Evolutionary conservation across 768 basidiomycete species (phyloP).

Genomic region (Macrolepiota albuminosa): DNA sequence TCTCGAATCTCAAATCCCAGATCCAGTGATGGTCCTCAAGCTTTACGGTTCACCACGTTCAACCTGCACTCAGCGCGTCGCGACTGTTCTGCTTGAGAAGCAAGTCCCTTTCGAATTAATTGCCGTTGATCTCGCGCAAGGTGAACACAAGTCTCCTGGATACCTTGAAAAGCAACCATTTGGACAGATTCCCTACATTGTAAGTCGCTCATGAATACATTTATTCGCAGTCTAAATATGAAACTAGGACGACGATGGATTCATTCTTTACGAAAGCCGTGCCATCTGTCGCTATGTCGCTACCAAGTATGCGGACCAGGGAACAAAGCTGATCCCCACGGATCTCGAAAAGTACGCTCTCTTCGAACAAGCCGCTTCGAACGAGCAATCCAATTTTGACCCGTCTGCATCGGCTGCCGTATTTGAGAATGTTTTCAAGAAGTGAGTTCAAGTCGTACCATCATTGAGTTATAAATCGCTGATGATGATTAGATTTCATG

Average conservation of each 20-base stretch:
- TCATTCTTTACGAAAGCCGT: constrained; percentile 35
- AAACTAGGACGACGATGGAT: constrained; percentile 18
- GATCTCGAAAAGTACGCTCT: constrained; percentile 33
- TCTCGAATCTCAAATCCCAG: not conserved
- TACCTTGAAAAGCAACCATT: constrained; percentile 45
- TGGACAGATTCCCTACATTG: constrained; percentile 33
- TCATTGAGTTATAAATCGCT: not conserved
- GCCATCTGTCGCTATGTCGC: constrained; percentile 50
- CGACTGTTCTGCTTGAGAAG: constrained; percentile 39
- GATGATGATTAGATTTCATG: constrained; percentile 33
- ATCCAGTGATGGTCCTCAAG: constrained; percentile 36
- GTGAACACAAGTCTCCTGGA: constrained; percentile 35
- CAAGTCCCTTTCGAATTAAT: constrained; percentile 43
- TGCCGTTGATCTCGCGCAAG: constrained; percentile 31
- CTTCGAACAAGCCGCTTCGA: constrained; percentile 48
- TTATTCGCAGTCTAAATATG: not conserved
- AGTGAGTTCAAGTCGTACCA: constrained; percentile 25
- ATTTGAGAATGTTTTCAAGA: constrained; percentile 46
- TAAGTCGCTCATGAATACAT: constrained; percentile 12
- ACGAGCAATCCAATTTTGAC: constrained; percentile 54
- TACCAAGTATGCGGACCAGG: constrained; percentile 43
- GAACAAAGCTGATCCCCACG: constrained; percentile 45
- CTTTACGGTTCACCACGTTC: constrained; percentile 38
- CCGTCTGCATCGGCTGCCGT: constrained; percentile 35
- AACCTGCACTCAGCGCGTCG: constrained; percentile 43